These are phyloP conservation scores for Microbotryum saponariae DNA, from an alignment of 1,284 basidiomycete genomes.

Conservation along the genomic window DNA sequence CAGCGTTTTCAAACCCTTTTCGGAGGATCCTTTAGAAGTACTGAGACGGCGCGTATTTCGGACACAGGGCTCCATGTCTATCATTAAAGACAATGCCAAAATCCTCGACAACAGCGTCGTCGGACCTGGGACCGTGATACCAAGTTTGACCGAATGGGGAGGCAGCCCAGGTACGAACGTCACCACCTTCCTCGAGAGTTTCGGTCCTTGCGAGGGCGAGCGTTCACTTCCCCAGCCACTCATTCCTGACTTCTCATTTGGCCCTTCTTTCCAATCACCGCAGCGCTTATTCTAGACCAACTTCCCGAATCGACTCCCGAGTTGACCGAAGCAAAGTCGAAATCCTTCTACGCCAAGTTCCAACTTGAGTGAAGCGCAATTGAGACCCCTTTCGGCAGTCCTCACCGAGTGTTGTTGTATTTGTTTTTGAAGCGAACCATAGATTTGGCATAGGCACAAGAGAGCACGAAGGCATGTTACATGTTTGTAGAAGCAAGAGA, in stretches of 20 bases:
- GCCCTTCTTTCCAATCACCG: conserved; percentile 36
- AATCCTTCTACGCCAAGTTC: conserved; percentile 65
- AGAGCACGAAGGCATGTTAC: too few species aligned
- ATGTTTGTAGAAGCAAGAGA: too few species aligned
- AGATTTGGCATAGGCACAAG: too few species aligned
- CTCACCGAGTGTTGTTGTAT: too few species aligned
- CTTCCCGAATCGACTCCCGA: conserved; percentile 86
- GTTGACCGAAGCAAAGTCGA: conserved; percentile 65
- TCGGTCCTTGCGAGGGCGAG: background rate
- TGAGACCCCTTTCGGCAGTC: too few species aligned
- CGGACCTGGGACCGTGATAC: conserved; percentile 85
- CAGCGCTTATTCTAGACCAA: conserved; percentile 66
- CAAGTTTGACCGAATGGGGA: conserved; percentile 72
- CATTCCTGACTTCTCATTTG: background rate
- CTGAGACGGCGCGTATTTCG: background rate
- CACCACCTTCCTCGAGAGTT: background rate
- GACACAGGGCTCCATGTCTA: conserved; percentile 81
- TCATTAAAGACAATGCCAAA: conserved; percentile 91
- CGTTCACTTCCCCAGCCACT: background rate
- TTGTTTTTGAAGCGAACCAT: too few species aligned
- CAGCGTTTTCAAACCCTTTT: conserved; percentile 37
- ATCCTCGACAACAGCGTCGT: conserved; percentile 81
- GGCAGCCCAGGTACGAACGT: conserved; percentile 70
- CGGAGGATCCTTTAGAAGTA: background rate
- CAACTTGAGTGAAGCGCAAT: conserved; percentile 37